Conservation (phyloP, 1,139 yeast species). For the Yamadazyma mexicana region DNA sequence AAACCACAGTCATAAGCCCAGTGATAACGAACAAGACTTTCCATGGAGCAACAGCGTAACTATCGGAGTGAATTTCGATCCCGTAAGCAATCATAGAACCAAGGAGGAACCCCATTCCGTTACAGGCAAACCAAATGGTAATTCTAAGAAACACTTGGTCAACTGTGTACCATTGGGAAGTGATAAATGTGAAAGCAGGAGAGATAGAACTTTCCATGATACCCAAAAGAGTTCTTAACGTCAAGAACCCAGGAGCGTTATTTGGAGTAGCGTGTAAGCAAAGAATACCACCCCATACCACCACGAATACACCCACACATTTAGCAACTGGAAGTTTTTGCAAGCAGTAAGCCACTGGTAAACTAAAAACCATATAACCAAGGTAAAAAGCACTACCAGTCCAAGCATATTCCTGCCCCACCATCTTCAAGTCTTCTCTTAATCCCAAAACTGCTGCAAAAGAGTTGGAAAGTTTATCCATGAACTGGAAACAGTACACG, state of each 20-base stretch:
- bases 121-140: conserved; percentile 31
- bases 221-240: conserved; percentile 44
- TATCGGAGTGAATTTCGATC: conserved; percentile 16
- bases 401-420: conserved; percentile 55
- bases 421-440: conserved; percentile 47
- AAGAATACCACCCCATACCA: conserved; percentile 32
- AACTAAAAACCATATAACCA: conserved; percentile 52
- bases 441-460: conserved; percentile 65
- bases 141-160: conserved; percentile 25
- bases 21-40: conserved; percentile 31
- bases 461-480: conserved; percentile 63
- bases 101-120: conserved; percentile 30
- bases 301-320: conserved; percentile 23
- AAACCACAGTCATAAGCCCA: conserved; percentile 28
- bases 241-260: conserved; percentile 28
- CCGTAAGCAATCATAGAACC: conserved; percentile 30
- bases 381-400: conserved; percentile 57
- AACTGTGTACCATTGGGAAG: conserved; percentile 28
- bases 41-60: conserved; percentile 28
- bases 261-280: conserved; percentile 29
- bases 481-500: conserved; percentile 58
- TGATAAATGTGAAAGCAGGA: conserved; percentile 59
- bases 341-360: conserved; percentile 42
- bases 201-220: conserved; percentile 52
- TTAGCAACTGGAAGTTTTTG: conserved; percentile 38